Conservation (phyloP, 345 rosid genomes). For the Turritis glabra region DNA sequence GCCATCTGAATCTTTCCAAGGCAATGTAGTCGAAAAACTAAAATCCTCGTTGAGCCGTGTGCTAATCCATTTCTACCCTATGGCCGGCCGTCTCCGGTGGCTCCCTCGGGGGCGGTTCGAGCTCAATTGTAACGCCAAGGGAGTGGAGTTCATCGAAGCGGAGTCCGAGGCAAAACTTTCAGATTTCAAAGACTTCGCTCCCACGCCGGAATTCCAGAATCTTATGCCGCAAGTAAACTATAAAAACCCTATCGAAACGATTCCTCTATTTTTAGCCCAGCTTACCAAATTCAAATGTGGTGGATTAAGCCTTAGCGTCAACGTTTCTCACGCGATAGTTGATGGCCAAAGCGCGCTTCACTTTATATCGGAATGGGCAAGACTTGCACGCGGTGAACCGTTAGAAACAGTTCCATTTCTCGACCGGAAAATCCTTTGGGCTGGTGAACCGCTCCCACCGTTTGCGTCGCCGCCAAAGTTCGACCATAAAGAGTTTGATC, state of each 20-base stretch:
- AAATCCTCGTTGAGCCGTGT: slow-evolving; percentile 44
- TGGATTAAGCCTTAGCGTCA: slow-evolving; percentile 47
- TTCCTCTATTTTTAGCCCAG: slow-evolving; percentile 52
- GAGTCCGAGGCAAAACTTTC: slow-evolving; percentile 43
- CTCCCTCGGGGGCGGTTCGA: slow-evolving; percentile 48
- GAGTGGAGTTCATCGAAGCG: slow-evolving; percentile 47
- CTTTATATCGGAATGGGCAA: slow-evolving; percentile 58
- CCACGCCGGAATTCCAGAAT: slow-evolving; percentile 32
- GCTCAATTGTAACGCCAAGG: slow-evolving; percentile 50
- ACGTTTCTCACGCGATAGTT: slow-evolving; percentile 53
- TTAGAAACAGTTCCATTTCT: slow-evolving; percentile 38
- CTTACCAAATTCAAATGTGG: slow-evolving; percentile 61
- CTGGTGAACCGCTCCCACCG: slow-evolving; percentile 44
- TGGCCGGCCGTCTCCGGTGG: slow-evolving; percentile 65
- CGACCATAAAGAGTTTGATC: slow-evolving; percentile 47
- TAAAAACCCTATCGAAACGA: slow-evolving; percentile 41
- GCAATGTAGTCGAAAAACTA: slow-evolving; percentile 38
- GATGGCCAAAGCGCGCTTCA: slow-evolving; percentile 65
- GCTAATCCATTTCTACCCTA: slow-evolving; percentile 54
- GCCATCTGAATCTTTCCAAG: slow-evolving; percentile 32
- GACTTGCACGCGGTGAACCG: slow-evolving; percentile 46
- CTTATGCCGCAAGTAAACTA: slow-evolving; percentile 54
- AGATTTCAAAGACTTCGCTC: slow-evolving; percentile 47
- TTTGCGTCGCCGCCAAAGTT: not conserved
- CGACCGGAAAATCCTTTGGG: slow-evolving; percentile 46